Evolutionary conservation across 495 filamentous ascomycete genomes (phyloP).

Genomic region (Venustampulla echinocandica): DNA sequence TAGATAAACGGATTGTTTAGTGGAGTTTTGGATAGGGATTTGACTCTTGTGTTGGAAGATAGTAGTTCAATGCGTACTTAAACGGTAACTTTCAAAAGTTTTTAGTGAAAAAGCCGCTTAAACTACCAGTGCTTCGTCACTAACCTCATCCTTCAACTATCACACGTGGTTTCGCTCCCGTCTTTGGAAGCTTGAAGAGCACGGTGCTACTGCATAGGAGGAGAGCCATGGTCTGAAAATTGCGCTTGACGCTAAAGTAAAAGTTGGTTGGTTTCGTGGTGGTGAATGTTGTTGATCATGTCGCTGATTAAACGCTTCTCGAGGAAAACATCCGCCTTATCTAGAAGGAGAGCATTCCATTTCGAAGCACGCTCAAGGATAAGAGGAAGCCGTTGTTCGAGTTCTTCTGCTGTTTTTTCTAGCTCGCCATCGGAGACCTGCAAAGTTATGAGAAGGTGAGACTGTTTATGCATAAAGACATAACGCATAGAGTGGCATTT

Average conservation of each 20-base stretch:
- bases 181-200: not conserved
- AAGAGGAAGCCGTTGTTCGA: slow-evolving; percentile 3
- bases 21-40: not conserved
- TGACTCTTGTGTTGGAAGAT: not conserved
- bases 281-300: not conserved
- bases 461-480: slow-evolving; percentile 7
- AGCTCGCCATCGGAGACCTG: slow-evolving; percentile 4
- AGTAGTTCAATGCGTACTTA: not conserved
- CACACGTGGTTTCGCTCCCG: not conserved
- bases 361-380: slow-evolving; percentile 5
- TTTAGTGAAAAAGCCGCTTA: not conserved
- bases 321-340: slow-evolving; percentile 3
- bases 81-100: not conserved
- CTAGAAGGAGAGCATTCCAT: slow-evolving; percentile 5
- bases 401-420: slow-evolving; percentile 6
- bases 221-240: not conserved
- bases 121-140: not conserved
- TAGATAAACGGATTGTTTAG: not conserved
- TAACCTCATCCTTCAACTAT: not conserved
- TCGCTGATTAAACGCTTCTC: slow-evolving; percentile 5
- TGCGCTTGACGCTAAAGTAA: not conserved
- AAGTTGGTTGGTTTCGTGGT: not conserved
- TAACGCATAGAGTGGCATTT: slow-evolving; percentile 6
- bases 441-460: slow-evolving; percentile 7
- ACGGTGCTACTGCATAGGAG: not conserved